These are phyloP conservation scores for Yarrowia sp. DNA, from an alignment of 805 yeast species.

Conservation along the genomic window DNA sequence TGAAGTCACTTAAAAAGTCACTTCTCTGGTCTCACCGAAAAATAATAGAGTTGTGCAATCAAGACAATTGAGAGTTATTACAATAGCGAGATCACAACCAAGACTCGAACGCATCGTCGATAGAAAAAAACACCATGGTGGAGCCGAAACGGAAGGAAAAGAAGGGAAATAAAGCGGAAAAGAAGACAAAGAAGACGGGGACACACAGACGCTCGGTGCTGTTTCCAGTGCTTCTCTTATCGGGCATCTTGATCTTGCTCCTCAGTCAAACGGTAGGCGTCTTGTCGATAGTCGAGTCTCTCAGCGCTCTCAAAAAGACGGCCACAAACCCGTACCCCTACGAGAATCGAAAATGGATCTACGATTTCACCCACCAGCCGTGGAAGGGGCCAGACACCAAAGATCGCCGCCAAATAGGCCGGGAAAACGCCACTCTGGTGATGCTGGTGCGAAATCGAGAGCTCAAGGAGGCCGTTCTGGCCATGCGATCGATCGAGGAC, in stretches of 20 bases:
- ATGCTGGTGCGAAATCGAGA: constrained; percentile 90
- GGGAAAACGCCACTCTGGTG: constrained; percentile 82
- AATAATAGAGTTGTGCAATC: too few relatives aligned
- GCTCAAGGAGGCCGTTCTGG: constrained; percentile 69
- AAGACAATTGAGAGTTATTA: too few relatives aligned
- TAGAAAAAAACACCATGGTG: too few relatives aligned
- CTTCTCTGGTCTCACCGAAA: too few relatives aligned
- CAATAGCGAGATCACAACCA: too few relatives aligned
- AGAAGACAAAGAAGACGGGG: background rate
- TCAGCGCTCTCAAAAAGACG: background rate
- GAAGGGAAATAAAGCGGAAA: background rate
- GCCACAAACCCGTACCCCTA: constrained; percentile 7
- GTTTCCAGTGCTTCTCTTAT: background rate
- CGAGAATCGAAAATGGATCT: constrained; percentile 23
- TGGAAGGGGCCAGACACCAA: constrained; percentile 34
- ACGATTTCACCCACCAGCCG: constrained; percentile 36
- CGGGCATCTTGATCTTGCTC: constrained; percentile 4
- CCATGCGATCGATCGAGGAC: constrained; percentile 89
- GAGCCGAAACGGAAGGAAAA: too few relatives aligned
- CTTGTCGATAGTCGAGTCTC: constrained; percentile 10
- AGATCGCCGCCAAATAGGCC: constrained; percentile 54
- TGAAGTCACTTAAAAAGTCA: too few relatives aligned
- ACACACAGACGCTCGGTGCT: background rate
- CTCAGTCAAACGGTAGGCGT: constrained; percentile 13
- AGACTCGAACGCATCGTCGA: too few relatives aligned